Percentiles rank a stretch among this genome's conserved stretches.
These are phyloP conservation scores for Tetrahymena thermophila DNA, from an alignment of 73 alveolate species.

Conservation along the genomic window DNA sequence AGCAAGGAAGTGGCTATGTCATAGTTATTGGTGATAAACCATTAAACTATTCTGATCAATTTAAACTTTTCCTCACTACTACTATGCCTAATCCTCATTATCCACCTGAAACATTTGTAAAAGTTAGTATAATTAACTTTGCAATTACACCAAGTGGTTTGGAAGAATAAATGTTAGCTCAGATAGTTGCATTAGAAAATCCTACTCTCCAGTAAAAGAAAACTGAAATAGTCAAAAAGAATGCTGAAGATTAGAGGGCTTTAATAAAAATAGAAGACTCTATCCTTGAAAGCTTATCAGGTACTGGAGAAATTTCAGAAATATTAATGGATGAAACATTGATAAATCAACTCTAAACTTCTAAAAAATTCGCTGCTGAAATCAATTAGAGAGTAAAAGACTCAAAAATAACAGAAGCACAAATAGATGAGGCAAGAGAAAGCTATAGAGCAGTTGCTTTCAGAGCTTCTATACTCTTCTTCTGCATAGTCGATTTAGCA, in stretches of 20 bases:
- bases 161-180: slow-evolving; percentile 92
- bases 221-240: slow-evolving; percentile 78
- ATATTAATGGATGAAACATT: slow-evolving; percentile 93
- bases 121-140: slow-evolving; percentile 98
- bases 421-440: slow-evolving; percentile 96
- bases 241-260: slow-evolving; percentile 75
- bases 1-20: slow-evolving; percentile 77
- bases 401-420: slow-evolving; percentile 92
- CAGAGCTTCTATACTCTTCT: slow-evolving; percentile 97
- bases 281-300: slow-evolving; percentile 87
- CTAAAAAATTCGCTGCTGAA: slow-evolving; percentile 95
- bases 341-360: slow-evolving; percentile 86
- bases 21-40: slow-evolving; percentile 81
- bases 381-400: slow-evolving; percentile 91
- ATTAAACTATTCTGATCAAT: slow-evolving; percentile 54
- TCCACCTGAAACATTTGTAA: slow-evolving; percentile 97
- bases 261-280: slow-evolving; percentile 93
- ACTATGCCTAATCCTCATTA: slow-evolving; percentile 99
- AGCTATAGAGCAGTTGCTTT: slow-evolving; percentile 98
- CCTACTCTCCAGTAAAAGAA: slow-evolving; percentile 93
- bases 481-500: slow-evolving; percentile 97
- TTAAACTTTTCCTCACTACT: slow-evolving; percentile 94
- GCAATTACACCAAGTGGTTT: slow-evolving; percentile 99
- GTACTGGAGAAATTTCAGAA: slow-evolving; percentile 87
- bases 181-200: slow-evolving; percentile 79